A percentile compares a stretch with the other conserved stretches of the same genome.
Evolutionary conservation across 345 rosid genomes (phyloP).

Genomic region (Euphorbia tirucalli): DNA sequence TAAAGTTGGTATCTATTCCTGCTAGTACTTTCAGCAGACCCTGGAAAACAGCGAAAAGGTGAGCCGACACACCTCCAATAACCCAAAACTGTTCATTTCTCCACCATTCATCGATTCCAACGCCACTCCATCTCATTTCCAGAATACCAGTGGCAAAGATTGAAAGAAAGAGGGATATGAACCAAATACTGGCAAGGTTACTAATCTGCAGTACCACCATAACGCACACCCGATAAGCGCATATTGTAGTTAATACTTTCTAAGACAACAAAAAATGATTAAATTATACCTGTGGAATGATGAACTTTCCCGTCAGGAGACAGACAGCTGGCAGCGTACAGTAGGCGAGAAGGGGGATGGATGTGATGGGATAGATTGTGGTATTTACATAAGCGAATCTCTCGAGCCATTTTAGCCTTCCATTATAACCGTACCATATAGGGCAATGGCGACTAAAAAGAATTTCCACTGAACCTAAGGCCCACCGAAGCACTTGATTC

Average conservation of each 20-base stretch:
- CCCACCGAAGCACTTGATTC: conserved; percentile 49
- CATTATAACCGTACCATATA: conserved; percentile 39
- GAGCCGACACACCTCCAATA: conserved; percentile 43
- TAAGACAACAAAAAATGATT: background rate
- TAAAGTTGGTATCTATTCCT: conserved; percentile 31
- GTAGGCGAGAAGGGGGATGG: conserved; percentile 41
- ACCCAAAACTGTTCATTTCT: conserved; percentile 50
- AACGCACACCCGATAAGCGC: conserved; percentile 1
- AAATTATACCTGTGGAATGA: conserved; percentile 40
- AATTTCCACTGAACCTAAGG: conserved; percentile 44
- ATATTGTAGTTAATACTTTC: background rate
- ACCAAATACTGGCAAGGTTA: conserved; percentile 35
- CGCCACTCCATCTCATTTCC: conserved; percentile 50
- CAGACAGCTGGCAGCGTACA: conserved; percentile 44
- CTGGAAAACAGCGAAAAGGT: conserved; percentile 41
- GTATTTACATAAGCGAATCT: conserved; percentile 41
- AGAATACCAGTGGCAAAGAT: conserved; percentile 42
- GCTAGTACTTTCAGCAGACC: conserved; percentile 41
- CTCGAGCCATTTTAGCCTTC: conserved; percentile 36
- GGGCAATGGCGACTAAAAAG: conserved; percentile 45
- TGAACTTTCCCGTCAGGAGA: conserved; percentile 45
- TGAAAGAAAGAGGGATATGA: conserved; percentile 38
- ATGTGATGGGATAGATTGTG: conserved; percentile 42
- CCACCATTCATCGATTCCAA: conserved; percentile 51
- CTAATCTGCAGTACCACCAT: conserved; percentile 34